Base-by-base conservation (phyloP, 257 asterid species). In the Catharanthus roseus region DNA sequence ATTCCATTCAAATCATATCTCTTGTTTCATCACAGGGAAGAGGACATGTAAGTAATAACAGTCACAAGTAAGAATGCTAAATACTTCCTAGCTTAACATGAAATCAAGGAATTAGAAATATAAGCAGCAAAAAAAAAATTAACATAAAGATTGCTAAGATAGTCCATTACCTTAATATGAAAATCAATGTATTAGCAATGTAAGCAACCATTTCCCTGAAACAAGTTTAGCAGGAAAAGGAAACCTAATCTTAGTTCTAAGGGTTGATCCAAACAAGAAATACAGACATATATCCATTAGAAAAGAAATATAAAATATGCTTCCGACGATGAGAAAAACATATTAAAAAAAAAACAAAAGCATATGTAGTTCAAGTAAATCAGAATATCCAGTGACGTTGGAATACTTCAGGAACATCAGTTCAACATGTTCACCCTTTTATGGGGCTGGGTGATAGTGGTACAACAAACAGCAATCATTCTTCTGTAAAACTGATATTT, bases 151-250 rank as follows among this genome's bases (percentile, higher is more conserved):
- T 36, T 29, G 60, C 45, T 29, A 42, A 67, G 53, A 41, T 57
- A 45, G 47, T 39, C 56, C 67, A 83, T 81, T 82, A 91, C 99
- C 99, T 93, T 74, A 93, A 79, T 81, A 93, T 91, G 88, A 93
- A 93, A 87, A 93, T 91, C 66, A 93, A 82, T 56, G 99, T 93
- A 72, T 93, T 93, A 12, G 99, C 97, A 75, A 93, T 91, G 74
- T 93, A 93, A 18, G 97, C 84, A 75, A 91, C 95, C 96, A 93
- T 91, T 84, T 90, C 99, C 99, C 99, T 91, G 97, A 77, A 85
- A 82, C 82, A 84, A 74, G 78, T 62, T 66, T 31, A 64, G 68
- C 65, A 78, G 49, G 60, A 38, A 49, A 77, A 72, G 60, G 81
- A 76, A 72, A 51, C 2, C 66, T 41, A 60, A 66, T 41, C 55